Evolutionary conservation across 331 rosid genomes (phyloP).

Genomic region (Malus hybrid): DNA sequence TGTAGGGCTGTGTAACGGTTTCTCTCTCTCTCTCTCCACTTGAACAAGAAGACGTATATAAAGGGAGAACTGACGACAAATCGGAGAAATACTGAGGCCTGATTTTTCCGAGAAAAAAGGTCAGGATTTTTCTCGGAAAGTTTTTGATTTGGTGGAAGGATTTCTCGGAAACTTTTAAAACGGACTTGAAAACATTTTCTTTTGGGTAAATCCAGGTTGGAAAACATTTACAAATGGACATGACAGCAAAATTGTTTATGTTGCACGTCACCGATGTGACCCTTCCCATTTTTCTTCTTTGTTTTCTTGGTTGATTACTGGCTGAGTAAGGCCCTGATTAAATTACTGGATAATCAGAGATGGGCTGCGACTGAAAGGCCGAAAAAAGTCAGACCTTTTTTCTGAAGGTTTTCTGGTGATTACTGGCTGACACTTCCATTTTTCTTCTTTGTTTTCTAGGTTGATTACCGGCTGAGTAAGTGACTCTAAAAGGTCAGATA

Average conservation of each 20-base stretch:
- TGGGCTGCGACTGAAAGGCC: no score
- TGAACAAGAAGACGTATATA: background rate
- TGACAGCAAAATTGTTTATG: background rate
- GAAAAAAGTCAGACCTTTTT: no score
- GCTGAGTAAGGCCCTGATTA: no score
- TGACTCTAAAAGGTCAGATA: background rate
- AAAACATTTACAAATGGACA: background rate
- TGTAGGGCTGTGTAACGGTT: background rate
- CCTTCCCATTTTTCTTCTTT: background rate
- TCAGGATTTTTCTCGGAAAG: background rate
- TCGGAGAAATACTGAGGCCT: no score
- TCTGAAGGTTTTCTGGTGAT: no score
- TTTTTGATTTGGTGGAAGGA: background rate
- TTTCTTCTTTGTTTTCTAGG: no score
- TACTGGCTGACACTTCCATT: no score
- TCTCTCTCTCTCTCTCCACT: background rate
- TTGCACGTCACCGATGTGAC: background rate
- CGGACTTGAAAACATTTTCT: background rate
- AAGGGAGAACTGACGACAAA: background rate
- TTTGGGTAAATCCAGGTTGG: background rate
- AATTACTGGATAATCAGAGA: no score
- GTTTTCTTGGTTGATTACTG: background rate
- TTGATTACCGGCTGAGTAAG: background rate
- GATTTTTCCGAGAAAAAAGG: background rate
- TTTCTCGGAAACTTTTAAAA: background rate